Evolutionary conservation across 192 early-diverging fungal genomes (phyloP).

Genomic region (Linnemannia zychae): DNA sequence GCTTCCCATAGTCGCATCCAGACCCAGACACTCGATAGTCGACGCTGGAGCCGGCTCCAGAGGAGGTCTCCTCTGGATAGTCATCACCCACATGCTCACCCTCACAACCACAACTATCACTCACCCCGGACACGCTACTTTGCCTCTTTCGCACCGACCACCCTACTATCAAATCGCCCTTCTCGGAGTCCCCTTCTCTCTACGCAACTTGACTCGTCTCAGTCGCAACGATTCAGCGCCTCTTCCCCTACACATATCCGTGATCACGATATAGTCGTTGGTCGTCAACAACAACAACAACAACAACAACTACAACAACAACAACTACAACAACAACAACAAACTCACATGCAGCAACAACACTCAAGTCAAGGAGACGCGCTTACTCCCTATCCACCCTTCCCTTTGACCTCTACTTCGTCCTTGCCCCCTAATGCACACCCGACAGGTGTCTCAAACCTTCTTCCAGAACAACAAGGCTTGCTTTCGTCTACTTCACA

Average conservation of each 20-base stretch:
- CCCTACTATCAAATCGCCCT: not conserved
- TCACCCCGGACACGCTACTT: constrained; percentile 42
- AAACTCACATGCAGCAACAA: not conserved
- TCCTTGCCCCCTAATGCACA: constrained; percentile 2
- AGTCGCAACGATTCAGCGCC: not conserved
- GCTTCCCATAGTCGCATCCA: not conserved
- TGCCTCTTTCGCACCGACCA: constrained; percentile 20
- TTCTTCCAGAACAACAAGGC: not conserved
- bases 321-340: not conserved
- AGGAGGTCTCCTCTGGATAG: constrained; percentile 33
- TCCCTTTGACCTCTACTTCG: not conserved
- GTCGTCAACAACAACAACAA: constrained; percentile 2
- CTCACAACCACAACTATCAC: constrained; percentile 12
- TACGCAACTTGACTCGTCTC: not conserved
- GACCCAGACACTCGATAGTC: constrained; percentile 24
- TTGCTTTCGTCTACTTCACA: not conserved
- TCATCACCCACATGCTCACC: not conserved
- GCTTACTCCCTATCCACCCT: not conserved
- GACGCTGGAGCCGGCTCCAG: constrained; percentile 43
- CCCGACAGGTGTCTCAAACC: not conserved
- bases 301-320: not conserved
- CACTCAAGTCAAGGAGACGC: not conserved
- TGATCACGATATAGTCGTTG: not conserved
- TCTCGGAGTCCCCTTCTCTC: not conserved
- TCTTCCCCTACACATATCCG: not conserved